Base-by-base conservation (phyloP, 1,284 basidiomycete species). In the Leccinum subrobustum region DNA sequence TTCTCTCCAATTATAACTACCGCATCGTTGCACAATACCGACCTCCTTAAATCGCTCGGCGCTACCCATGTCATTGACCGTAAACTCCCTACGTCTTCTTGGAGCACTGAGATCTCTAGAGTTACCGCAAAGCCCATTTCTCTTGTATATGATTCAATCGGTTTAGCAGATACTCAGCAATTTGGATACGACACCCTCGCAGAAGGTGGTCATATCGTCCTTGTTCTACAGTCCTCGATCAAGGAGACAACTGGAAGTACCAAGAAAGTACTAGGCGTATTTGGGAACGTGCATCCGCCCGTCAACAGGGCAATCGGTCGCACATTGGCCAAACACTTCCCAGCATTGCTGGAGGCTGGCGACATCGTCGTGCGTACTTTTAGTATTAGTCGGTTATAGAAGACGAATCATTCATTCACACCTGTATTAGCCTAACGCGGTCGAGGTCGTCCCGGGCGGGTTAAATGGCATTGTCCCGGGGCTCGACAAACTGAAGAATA, bases 41-140 rank as follows among this genome's bases (percentile, higher is more conserved):
- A 68, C 3, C 63, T 70, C 18, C 64, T 78, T 25, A 75, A 73
- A 58, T 68, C 69, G 3, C 68, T 74, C 37, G 77, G 77, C 1
- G 78, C 75, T 1, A 72, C 71, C 1, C 73, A 72, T 27, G 63
- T 72, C 37, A 65, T 77, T 60, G 69, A 75, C 52, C 73, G 73
- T 20, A 64, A 67, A 39, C 53, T 29, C 18, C 25, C 66, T 3
- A 7, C 31, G 1, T 54, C 60, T 16, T 61, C 59, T 1, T 54
- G 73, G 25, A 35, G 57, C 3, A 50, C 63, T 11, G 59, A 65
- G 27, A 58, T 69, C 14, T 35, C 60, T 0, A 57, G 33, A 29
- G 63, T 68, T 12, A 66, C 65, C 14, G 51, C 44, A 2, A 35
- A 54, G 8, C 61, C 64, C 2, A 61, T 71, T 18, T 3, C 42